phyloP scores from a whole-genome alignment of 345 rosid genomes.

The Eucalyptus paniculata region DNA sequence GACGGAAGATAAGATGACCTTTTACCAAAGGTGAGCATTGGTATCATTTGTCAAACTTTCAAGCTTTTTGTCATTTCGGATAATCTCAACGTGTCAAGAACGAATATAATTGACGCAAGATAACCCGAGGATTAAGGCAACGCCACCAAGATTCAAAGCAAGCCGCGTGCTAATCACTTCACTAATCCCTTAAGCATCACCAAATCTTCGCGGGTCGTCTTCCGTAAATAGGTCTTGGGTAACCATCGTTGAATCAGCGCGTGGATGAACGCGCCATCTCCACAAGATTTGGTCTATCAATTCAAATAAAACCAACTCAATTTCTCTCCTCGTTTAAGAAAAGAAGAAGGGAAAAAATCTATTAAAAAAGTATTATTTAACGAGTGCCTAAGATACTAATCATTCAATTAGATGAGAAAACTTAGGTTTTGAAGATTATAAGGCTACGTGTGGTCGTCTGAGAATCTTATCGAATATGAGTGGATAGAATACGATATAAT shows the following conservation, averaged over 20 bases:
- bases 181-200: background rate
- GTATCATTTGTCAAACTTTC: background rate
- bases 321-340: background rate
- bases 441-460: rapidly evolving
- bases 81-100: background rate
- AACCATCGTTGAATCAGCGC: background rate
- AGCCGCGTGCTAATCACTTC: background rate
- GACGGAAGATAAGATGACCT: background rate
- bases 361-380: background rate
- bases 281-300: background rate
- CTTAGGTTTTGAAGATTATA: background rate
- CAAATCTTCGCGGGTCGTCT: background rate
- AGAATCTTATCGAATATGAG: rapidly evolving
- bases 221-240: background rate
- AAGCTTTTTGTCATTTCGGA: background rate
- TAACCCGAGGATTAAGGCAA: background rate
- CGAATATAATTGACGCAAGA: background rate
- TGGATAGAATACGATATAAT: no score
- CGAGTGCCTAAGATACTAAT: background rate
- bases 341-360: background rate
- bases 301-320: background rate
- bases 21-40: background rate
- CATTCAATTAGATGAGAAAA: background rate
- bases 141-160: background rate
- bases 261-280: background rate